phyloP scores from a whole-genome alignment of 768 basidiomycete species.

The Sistotremastrum suecicum region DNA sequence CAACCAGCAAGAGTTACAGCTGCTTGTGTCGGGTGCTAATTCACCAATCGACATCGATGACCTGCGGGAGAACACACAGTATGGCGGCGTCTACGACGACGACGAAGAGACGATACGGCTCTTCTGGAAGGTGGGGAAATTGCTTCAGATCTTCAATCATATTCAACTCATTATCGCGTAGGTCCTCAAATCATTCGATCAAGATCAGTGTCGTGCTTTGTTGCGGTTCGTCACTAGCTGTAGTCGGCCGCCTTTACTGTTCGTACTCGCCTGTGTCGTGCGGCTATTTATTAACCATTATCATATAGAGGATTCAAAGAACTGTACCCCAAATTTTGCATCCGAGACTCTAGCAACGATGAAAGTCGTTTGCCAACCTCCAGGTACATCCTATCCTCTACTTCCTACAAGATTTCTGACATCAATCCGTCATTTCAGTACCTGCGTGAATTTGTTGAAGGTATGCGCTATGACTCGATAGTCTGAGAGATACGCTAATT shows the following conservation, averaged over 20 bases:
- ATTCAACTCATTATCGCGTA: constrained; percentile 13
- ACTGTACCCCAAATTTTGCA: constrained; percentile 76
- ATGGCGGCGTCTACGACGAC: constrained; percentile 68
- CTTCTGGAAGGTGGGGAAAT: constrained; percentile 69
- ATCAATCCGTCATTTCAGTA: constrained; percentile 26
- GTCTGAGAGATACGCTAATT: not conserved
- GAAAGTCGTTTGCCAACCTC: constrained; percentile 56
- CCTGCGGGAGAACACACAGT: constrained; percentile 58
- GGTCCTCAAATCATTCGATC: constrained; percentile 69
- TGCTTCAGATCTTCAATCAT: not conserved
- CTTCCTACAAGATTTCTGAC: no score
- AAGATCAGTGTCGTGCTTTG: constrained; percentile 64
- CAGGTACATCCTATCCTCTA: no score
- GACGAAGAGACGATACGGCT: constrained; percentile 53
- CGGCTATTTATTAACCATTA: not conserved
- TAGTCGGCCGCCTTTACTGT: constrained; percentile 78
- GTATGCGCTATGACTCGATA: constrained; percentile 20
- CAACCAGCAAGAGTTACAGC: constrained; percentile 90
- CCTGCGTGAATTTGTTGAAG: constrained; percentile 90
- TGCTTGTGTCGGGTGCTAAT: constrained; percentile 81
- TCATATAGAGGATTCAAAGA: constrained; percentile 63
- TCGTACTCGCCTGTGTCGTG: constrained; percentile 15
- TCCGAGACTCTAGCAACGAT: constrained; percentile 69
- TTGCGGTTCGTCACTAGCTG: constrained; percentile 90
- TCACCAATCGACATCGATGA: constrained; percentile 77